Conservation (phyloP, 2,329 filamentous ascomycete species). For the Beauveria scarabaeidicola region DNA sequence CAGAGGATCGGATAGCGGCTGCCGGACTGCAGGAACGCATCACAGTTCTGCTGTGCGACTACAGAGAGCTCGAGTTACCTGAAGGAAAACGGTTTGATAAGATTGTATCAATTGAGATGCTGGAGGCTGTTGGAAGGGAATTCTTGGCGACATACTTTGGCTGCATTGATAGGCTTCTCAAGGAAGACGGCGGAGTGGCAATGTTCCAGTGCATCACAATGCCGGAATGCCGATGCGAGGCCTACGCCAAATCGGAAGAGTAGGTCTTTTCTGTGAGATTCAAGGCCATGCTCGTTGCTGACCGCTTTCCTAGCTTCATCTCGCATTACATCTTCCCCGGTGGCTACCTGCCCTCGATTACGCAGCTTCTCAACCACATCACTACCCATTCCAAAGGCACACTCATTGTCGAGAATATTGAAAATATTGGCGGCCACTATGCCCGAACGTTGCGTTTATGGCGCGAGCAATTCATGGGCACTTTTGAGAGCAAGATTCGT, state of each 20-base stretch:
- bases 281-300: background rate
- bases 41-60: slow-evolving; percentile 59
- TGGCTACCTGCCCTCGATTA: slow-evolving; percentile 57
- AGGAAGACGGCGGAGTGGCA: slow-evolving; percentile 56
- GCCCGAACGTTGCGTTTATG: slow-evolving; percentile 60
- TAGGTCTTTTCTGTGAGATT: slow-evolving; percentile 20
- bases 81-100: slow-evolving; percentile 49
- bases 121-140: slow-evolving; percentile 63
- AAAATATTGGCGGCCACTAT: slow-evolving; percentile 70
- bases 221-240: slow-evolving; percentile 58
- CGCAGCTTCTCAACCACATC: slow-evolving; percentile 51
- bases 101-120: slow-evolving; percentile 68
- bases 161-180: slow-evolving; percentile 54
- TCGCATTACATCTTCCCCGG: slow-evolving; percentile 71
- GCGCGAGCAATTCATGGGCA: slow-evolving; percentile 55
- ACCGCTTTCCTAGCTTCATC: slow-evolving; percentile 46
- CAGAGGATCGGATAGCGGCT: slow-evolving; percentile 53
- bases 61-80: slow-evolving; percentile 47
- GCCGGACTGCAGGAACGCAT: slow-evolving; percentile 54
- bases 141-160: slow-evolving; percentile 61
- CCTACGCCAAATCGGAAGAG: slow-evolving; percentile 59
- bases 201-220: slow-evolving; percentile 74
- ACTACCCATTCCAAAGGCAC: slow-evolving; percentile 50
- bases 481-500: slow-evolving; percentile 52
- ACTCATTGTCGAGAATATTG: slow-evolving; percentile 56